These are phyloP conservation scores for Prinsepia uniflora DNA, from an alignment of 306 rosid genomes.

Conservation along the genomic window DNA sequence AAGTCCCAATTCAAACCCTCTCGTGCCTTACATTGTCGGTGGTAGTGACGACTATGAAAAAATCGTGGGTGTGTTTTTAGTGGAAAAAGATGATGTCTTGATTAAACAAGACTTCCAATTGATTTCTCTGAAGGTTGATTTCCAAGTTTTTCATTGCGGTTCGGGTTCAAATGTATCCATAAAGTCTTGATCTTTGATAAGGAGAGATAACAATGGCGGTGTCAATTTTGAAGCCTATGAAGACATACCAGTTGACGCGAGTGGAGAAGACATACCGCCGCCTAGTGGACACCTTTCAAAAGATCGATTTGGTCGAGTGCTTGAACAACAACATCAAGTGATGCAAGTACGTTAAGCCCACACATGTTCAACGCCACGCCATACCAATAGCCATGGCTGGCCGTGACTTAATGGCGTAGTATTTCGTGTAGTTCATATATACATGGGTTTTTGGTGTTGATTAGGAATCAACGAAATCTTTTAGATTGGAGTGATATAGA, in stretches of 20 bases:
- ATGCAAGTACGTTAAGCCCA: slow-evolving; percentile 30
- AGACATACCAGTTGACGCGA: slow-evolving; percentile 29
- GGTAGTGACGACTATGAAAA: slow-evolving; percentile 48
- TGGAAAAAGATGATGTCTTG: slow-evolving; percentile 57
- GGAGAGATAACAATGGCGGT: slow-evolving; percentile 3
- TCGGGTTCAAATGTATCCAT: not conserved
- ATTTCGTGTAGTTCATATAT: not conserved
- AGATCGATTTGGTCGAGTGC: slow-evolving; percentile 24
- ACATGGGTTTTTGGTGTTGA: not conserved
- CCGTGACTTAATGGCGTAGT: slow-evolving; percentile 24
- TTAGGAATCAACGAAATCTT: not conserved
- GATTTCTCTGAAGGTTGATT: slow-evolving; percentile 46
- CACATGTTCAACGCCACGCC: slow-evolving; percentile 32
- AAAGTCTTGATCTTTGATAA: not conserved
- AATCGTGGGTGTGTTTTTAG: slow-evolving; percentile 61
- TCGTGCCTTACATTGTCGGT: slow-evolving; percentile 58
- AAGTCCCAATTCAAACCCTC: slow-evolving; percentile 61
- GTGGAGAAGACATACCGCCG: slow-evolving; percentile 24
- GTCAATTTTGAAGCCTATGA: slow-evolving; percentile 31
- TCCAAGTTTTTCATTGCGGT: slow-evolving; percentile 38
- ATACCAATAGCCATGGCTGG: slow-evolving; percentile 32
- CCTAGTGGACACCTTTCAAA: slow-evolving; percentile 14
- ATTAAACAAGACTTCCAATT: slow-evolving; percentile 61
- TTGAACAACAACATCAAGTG: slow-evolving; percentile 22
- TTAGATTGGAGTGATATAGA: not conserved